Percentiles rank a stretch among this genome's conserved stretches.
phyloP scores from a whole-genome alignment of 192 early-diverging fungal species.

The Mortierella alpina region DNA sequence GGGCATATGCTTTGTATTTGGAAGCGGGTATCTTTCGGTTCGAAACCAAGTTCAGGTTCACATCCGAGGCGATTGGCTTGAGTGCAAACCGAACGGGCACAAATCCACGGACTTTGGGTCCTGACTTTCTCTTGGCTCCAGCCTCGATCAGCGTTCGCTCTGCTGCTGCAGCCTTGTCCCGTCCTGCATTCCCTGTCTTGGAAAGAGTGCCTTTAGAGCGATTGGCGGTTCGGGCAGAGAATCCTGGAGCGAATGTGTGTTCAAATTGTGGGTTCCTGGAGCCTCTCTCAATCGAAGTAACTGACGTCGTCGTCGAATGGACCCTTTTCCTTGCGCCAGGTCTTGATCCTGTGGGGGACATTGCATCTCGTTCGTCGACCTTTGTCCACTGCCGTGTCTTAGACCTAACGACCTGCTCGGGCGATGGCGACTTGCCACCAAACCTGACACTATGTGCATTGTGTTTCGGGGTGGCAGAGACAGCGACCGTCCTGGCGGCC shows the following conservation, averaged over 20 bases:
- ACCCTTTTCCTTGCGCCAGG: conserved; percentile 9
- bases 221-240: conserved; percentile 10
- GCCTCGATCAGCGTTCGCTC: conserved; percentile 41
- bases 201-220: background rate
- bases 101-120: conserved; percentile 62
- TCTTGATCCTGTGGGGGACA: background rate
- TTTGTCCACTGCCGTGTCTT: conserved; percentile 33
- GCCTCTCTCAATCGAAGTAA: conserved; percentile 44
- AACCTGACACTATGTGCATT: background rate
- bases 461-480: background rate
- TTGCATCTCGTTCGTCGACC: background rate
- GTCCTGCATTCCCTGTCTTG: conserved; percentile 47
- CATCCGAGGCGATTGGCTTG: conserved; percentile 66
- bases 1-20: conserved; percentile 34
- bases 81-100: conserved; percentile 71
- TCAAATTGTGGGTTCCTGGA: conserved; percentile 50
- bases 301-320: conserved; percentile 33
- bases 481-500: background rate
- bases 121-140: conserved; percentile 33
- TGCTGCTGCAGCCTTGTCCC: conserved; percentile 47
- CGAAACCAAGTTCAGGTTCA: conserved; percentile 45
- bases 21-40: conserved; percentile 27
- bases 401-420: conserved; percentile 6
- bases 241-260: conserved; percentile 51
- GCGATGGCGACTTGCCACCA: conserved; percentile 11